Base-by-base conservation (phyloP, 441 rosid genomes). In the Croton setiger region DNA sequence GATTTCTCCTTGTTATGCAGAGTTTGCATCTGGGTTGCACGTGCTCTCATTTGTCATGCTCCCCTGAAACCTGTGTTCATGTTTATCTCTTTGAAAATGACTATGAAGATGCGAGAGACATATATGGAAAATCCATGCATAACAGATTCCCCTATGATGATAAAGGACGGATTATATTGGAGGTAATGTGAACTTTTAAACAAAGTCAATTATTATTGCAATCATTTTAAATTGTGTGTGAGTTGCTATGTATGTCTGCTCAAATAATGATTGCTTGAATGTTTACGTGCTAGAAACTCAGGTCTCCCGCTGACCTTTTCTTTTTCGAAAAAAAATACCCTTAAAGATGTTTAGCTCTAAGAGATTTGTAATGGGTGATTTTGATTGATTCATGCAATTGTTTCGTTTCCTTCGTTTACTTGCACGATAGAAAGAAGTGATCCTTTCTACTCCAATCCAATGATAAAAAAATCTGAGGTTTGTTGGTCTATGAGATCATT, bases 81-180 rank as follows among this genome's bases (percentile, higher is more conserved):
- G 92, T 90, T 41, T 93, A 93, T 84, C 98, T 96, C 75, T 96
- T 93, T 44, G 89, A 80, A 74, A 83, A 80, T 78, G 99, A 96
- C 84, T 93, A 88, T 71, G 97, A 88, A 75, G 97, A 93, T 67
- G 98, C 98, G 56, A 91, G 81, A 80, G 99, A 96, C 84, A 80
- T 86, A 68, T 69, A 74, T 66, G 97, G 99, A 60, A 90, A 83
- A 71, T 70, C 93, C 62, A 85, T 93, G 92, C 68, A 49, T 67
- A 88, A 84, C 39, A 91, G 96, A 78, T 93, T 93, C 70, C 93
- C 98, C 0, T 96, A 96, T 72, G 96, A 96, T 68, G 84, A 84
- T 75, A 88, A 81, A 74, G 87, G 93, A 65, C 86, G 88, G 15
- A 82, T 96, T 76, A 79, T 96, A 71, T 77, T 96, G 80, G 97